Evolutionary conservation across 2,329 filamentous ascomycete genomes (phyloP).

Genomic region (Corniculantispora saksenae): DNA sequence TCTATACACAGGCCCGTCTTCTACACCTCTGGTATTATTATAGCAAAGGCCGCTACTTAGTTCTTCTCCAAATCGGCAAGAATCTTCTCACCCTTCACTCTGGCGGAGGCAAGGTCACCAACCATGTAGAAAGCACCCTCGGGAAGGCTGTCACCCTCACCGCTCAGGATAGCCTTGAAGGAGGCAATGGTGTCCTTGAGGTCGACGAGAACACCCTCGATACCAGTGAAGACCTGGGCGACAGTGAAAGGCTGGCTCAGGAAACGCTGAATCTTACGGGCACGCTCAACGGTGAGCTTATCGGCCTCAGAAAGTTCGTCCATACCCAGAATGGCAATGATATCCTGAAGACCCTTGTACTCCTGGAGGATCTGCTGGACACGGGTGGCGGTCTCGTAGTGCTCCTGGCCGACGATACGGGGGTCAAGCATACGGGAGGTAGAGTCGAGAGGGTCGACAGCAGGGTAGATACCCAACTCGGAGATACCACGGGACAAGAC

Average conservation of each 20-base stretch:
- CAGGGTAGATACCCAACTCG: constrained; percentile 99
- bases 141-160: constrained; percentile 93
- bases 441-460: constrained; percentile 98
- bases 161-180: constrained; percentile 95
- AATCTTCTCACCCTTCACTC: constrained; percentile 99
- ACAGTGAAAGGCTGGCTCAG: constrained; percentile 98
- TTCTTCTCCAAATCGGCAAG: constrained; percentile 83
- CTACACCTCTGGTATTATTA: constrained; percentile 37
- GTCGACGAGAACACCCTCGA: constrained; percentile 95
- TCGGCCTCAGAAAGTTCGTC: constrained; percentile 98
- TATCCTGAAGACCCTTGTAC: constrained; percentile 99
- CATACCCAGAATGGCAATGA: constrained; percentile 99
- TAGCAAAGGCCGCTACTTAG: constrained; percentile 42
- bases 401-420: constrained; percentile 95
- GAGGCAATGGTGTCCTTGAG: constrained; percentile 97
- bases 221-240: constrained; percentile 79
- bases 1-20: constrained; percentile 57
- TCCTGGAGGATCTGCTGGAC: constrained; percentile 99
- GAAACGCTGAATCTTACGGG: constrained; percentile 99
- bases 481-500: constrained; percentile 99
- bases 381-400: constrained; percentile 91
- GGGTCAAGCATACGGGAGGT: constrained; percentile 99
- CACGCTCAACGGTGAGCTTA: constrained; percentile 99
- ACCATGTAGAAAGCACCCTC: constrained; percentile 98
- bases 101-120: constrained; percentile 89